Evolutionary conservation across 768 basidiomycete species (phyloP).

Genomic region (Russula brevipes): DNA sequence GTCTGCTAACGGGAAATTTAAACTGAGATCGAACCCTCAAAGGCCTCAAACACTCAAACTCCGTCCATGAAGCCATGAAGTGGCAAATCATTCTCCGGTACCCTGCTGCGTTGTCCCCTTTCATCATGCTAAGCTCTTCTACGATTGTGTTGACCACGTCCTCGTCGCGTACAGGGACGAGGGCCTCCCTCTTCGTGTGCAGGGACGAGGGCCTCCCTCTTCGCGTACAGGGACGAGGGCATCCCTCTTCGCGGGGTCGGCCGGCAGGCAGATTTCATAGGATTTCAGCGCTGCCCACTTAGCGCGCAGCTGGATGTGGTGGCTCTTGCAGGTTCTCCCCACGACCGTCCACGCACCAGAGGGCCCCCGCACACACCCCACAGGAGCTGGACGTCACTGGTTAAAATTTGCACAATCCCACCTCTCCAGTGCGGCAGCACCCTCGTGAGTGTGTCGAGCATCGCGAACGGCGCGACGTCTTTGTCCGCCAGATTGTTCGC

Average conservation of each 20-base stretch:
- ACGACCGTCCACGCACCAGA: neutral
- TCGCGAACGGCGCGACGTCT: neutral
- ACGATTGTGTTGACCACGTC: neutral
- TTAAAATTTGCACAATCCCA: neutral
- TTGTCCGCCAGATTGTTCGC: neutral
- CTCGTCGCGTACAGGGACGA: neutral
- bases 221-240: neutral
- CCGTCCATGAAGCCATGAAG: neutral
- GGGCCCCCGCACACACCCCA: too few species aligned
- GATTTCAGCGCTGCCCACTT: too few species aligned
- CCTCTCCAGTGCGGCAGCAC: neutral
- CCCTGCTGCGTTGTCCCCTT: too few species aligned
- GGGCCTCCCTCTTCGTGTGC: too few species aligned
- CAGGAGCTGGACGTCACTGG: neutral
- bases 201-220: neutral
- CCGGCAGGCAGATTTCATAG: too few species aligned
- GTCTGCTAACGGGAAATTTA: neutral
- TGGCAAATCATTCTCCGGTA: neutral
- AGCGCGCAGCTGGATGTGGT: neutral
- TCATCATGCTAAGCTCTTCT: neutral
- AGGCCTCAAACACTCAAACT: too few species aligned
- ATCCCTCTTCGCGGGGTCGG: too few species aligned
- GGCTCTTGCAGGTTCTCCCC: neutral
- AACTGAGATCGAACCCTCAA: neutral
- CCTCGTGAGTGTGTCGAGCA: conserved; percentile 8